Conservation (phyloP, 345 rosid genomes). For the Limnanthes douglasii region DNA sequence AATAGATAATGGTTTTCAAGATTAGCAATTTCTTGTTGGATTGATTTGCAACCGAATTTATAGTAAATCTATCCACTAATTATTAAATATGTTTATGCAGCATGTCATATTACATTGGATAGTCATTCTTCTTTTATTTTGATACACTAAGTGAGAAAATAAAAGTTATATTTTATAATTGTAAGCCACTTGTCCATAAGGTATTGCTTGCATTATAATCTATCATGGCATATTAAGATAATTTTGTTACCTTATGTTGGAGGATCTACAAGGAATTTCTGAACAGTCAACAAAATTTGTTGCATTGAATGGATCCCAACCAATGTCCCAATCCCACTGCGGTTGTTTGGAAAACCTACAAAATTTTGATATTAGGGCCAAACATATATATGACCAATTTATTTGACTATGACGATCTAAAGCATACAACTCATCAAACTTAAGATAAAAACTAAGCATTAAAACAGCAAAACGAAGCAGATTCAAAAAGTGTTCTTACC, state of each 20-base stretch:
- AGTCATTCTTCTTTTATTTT: too few relatives aligned
- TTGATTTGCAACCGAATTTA: too few relatives aligned
- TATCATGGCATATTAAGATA: too few relatives aligned
- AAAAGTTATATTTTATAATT: too few relatives aligned
- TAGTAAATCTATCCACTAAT: too few relatives aligned
- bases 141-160: too few relatives aligned
- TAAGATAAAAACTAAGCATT: not conserved
- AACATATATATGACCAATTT: not conserved
- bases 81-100: too few relatives aligned
- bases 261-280: constrained; percentile 70
- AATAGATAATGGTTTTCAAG: too few relatives aligned
- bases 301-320: constrained; percentile 97
- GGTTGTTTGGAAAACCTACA: constrained; percentile 94
- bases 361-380: not conserved
- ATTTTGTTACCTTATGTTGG: constrained; percentile 99
- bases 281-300: constrained; percentile 94
- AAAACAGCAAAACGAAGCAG: constrained; percentile 2
- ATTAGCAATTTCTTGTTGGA: too few relatives aligned
- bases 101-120: too few relatives aligned
- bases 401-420: not conserved
- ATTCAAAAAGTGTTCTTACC: constrained; percentile 27
- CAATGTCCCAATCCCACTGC: constrained; percentile 94
- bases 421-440: not conserved
- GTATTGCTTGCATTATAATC: too few relatives aligned
- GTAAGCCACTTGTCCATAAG: too few relatives aligned